Base-by-base conservation (phyloP, 306 rosid genomes). In the Prunus persica region DNA sequence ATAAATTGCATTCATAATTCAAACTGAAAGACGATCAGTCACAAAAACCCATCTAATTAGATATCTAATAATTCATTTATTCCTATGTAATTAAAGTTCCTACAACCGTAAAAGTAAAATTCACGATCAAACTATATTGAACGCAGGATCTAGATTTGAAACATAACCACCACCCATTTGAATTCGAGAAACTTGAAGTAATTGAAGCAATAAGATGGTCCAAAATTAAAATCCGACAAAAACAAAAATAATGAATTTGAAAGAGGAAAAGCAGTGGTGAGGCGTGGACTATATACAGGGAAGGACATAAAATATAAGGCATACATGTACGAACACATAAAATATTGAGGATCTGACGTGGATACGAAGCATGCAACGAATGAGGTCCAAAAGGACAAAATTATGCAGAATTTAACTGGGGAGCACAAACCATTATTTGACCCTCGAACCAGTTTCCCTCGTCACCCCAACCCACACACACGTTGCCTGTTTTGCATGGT, bases 331-430 rank as follows among this genome's bases (percentile, higher is more conserved):
- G 6, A 25, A 69, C 25, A n/a, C 72, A 49, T 56, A 51, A 16
- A 69, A 81, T 81, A 77, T 19, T 43, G 47, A 51, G 69, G 51
- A 43, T 28, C 65, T 82, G 87, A 75, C 69, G 75, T 81, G 84
- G 85, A 65, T 47, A 69, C 28, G 74, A 43, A 64, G 49, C 74
- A 82, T 88, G 74, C 90, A 86, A 65, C 71, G 87, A 82, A 88
- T 75, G 52, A 3, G 68, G 78, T 32, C 69, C 46, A 78, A 80
- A 61, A 80, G 24, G 86, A 84, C 90, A 84, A 66, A 81, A 5
- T 5, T 11, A 20, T 2, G 8, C 9, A 58, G 19, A 62, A 50
- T 43, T 75, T 45, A 50, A 75, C 16, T 14, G 11, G 54, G 74
- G 66, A 64, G 57, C 56, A 72, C 54, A 65, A 60, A 22, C 75